A percentile compares a stretch with the other conserved stretches of the same genome.
phyloP scores from a whole-genome alignment of 1,139 yeast genomes.

The Debaryomycetaceae sp. region DNA sequence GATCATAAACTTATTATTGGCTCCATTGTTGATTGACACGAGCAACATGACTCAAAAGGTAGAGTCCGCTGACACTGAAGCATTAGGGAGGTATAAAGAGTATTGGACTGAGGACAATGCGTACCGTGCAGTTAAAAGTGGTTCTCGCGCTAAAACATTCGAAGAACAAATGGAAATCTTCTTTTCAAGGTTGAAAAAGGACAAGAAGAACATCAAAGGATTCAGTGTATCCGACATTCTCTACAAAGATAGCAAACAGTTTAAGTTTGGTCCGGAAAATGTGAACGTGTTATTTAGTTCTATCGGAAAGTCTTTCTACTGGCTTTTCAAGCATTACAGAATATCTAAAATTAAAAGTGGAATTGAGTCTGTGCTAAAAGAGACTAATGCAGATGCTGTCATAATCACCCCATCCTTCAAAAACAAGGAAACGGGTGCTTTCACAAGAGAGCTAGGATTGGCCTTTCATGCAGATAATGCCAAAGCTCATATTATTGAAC shows the following conservation, averaged over 20 bases:
- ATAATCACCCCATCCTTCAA: constrained; percentile 64
- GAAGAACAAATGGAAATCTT: constrained; percentile 14
- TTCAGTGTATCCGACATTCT: constrained; percentile 59
- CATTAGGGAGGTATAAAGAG: constrained; percentile 33
- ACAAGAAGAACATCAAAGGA: constrained; percentile 64
- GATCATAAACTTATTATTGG: constrained; percentile 50
- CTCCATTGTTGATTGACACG: constrained; percentile 76
- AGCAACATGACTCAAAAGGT: constrained; percentile 57
- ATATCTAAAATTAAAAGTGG: constrained; percentile 36
- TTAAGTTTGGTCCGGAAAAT: constrained; percentile 33
- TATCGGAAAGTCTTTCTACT: constrained; percentile 60
- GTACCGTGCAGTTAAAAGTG: background rate
- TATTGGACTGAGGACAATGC: background rate
- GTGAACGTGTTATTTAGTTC: constrained; percentile 70
- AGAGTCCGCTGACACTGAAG: constrained; percentile 51
- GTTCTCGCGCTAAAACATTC: background rate
- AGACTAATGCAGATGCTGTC: constrained; percentile 47
- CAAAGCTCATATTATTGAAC: constrained; percentile 4
- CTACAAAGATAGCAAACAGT: constrained; percentile 81
- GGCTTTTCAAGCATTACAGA: constrained; percentile 41
- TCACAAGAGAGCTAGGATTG: constrained; percentile 57
- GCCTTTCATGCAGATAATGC: constrained; percentile 19
- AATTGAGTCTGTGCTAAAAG: constrained; percentile 31
- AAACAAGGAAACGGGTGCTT: constrained; percentile 34
- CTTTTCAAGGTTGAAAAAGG: constrained; percentile 42